Evolutionary conservation across 495 filamentous ascomycete species (phyloP).

Genomic region (Sordaria brevicollis): DNA sequence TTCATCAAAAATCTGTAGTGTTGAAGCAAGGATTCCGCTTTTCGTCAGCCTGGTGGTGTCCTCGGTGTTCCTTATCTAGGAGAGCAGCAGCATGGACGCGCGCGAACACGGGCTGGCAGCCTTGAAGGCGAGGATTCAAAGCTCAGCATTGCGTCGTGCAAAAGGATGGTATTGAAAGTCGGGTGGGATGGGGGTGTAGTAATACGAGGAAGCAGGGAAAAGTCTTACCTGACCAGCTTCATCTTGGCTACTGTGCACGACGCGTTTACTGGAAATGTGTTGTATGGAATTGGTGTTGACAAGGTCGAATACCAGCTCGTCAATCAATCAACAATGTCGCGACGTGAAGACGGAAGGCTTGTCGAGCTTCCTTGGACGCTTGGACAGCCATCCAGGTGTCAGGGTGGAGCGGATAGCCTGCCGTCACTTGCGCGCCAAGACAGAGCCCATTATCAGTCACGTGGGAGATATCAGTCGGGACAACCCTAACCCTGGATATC

Average conservation of each 20-base stretch:
- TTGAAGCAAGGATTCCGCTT: neutral
- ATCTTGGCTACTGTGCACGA: slow-evolving; percentile 45
- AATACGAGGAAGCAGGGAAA: neutral
- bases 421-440: neutral
- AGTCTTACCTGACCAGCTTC: slow-evolving; percentile 94
- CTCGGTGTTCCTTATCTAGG: neutral
- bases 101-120: slow-evolving; percentile 4
- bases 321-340: neutral
- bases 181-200: slow-evolving; percentile 1
- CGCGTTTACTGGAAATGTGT: neutral
- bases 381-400: neutral
- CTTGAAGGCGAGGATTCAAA: slow-evolving; percentile 18
- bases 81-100: neutral
- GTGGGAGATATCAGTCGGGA: too few species aligned
- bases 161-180: neutral
- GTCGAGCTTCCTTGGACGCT: neutral
- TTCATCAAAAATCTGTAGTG: slow-evolving; percentile 87
- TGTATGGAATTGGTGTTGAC: neutral
- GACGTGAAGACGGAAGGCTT: neutral
- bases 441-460: neutral
- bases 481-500: neutral
- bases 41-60: slow-evolving; percentile 2
- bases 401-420: neutral
- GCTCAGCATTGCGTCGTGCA: slow-evolving; percentile 5
- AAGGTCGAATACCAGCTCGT: neutral